Conservation (phyloP, 306 rosid species). For the Prunus fruticosa region DNA sequence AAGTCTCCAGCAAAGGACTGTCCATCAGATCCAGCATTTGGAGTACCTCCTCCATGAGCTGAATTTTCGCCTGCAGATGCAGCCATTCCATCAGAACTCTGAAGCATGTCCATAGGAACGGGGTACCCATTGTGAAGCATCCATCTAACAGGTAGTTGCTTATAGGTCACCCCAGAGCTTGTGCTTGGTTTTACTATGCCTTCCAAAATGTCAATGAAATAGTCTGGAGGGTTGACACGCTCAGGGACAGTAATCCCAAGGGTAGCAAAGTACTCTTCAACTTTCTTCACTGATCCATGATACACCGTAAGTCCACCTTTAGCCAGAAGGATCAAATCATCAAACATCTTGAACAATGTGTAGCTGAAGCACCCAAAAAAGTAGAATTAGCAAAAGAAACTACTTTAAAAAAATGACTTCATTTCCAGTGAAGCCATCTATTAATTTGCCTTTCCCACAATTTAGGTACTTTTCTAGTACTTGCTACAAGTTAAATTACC, state of each 20-base stretch:
- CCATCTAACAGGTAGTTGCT: slow-evolving; percentile 96
- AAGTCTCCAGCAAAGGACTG: slow-evolving; percentile 84
- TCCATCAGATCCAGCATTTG: slow-evolving; percentile 21
- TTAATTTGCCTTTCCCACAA: background rate
- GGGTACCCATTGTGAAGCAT: slow-evolving; percentile 97
- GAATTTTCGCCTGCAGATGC: slow-evolving; percentile 51
- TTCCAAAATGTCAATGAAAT: slow-evolving; percentile 94
- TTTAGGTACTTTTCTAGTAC: background rate
- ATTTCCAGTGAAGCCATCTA: background rate
- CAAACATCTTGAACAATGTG: slow-evolving; percentile 93
- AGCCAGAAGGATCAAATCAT: slow-evolving; percentile 91
- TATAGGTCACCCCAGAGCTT: slow-evolving; percentile 58
- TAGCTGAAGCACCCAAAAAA: slow-evolving; percentile 62
- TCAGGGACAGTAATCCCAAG: slow-evolving; percentile 92
- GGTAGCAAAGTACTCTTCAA: slow-evolving; percentile 84
- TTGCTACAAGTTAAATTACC: slow-evolving; percentile 42
- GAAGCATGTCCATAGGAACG: slow-evolving; percentile 94
- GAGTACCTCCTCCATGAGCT: slow-evolving; percentile 36
- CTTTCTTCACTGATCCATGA: slow-evolving; percentile 86
- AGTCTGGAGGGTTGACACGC: slow-evolving; percentile 97
- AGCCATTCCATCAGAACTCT: slow-evolving; percentile 59
- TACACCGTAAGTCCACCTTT: slow-evolving; percentile 95
- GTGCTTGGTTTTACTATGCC: slow-evolving; percentile 69
- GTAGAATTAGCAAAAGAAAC: background rate
- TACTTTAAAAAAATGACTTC: background rate